Evolutionary conservation across 768 basidiomycete species (phyloP).

Genomic region (Calocera viscosa): DNA sequence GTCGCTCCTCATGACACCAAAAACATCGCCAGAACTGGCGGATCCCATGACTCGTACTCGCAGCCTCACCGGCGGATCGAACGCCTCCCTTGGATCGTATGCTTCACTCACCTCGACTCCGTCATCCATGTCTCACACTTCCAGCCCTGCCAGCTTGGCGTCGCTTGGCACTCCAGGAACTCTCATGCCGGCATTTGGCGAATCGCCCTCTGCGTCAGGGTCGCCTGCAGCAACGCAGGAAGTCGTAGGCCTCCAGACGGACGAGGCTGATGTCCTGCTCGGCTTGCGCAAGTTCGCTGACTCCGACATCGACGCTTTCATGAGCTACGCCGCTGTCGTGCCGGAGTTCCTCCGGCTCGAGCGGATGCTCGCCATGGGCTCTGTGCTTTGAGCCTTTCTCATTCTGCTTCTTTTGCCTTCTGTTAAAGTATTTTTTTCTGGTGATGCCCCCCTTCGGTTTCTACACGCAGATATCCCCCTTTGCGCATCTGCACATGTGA

Average conservation of each 20-base stretch:
- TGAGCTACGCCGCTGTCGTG: constrained; percentile 74
- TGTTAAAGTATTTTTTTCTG: no score
- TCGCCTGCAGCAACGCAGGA: constrained; percentile 56
- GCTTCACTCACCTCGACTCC: background rate
- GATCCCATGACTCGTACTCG: background rate
- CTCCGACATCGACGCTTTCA: constrained; percentile 70
- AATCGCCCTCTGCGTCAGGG: constrained; percentile 26
- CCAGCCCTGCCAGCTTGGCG: background rate
- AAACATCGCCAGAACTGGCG: constrained; percentile 1
- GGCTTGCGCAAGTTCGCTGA: constrained; percentile 75
- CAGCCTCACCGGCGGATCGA: background rate
- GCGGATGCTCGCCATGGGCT: constrained; percentile 56
- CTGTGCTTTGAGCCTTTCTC: constrained; percentile 25
- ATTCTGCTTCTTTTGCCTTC: background rate
- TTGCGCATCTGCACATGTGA: no score
- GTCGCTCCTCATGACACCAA: background rate
- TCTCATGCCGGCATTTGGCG: background rate
- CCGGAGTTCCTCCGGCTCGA: constrained; percentile 74
- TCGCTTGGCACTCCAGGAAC: background rate
- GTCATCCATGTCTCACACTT: background rate
- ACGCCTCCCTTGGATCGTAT: background rate
- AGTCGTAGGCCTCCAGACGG: constrained; percentile 49
- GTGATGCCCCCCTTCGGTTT: no score
- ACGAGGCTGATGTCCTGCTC: constrained; percentile 58
- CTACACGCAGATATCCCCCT: no score